Percentiles rank a stretch among this genome's conserved stretches.
Evolutionary conservation across 139 green algal genomes (phyloP).

Genomic region (Astrephomene gubernaculifera): DNA sequence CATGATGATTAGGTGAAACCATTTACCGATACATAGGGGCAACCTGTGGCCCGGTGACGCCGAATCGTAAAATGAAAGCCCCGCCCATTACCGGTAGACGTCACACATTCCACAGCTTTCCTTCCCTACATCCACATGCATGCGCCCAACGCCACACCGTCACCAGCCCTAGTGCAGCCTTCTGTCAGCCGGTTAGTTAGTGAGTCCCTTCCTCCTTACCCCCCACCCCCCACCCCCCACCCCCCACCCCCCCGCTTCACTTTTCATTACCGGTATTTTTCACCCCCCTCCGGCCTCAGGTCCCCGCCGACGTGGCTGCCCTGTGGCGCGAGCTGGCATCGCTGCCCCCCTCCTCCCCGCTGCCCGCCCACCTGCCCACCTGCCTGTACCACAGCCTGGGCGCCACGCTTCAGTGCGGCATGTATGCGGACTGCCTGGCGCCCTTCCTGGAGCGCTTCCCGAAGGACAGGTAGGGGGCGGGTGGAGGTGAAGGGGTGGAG

Average conservation of each 20-base stretch:
- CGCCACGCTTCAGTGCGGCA: slow-evolving; percentile 63
- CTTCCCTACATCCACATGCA: not conserved
- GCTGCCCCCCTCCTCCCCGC: slow-evolving; percentile 42
- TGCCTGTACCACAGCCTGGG: slow-evolving; percentile 58
- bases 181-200: not conserved
- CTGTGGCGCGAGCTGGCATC: slow-evolving; percentile 48
- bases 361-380: slow-evolving; percentile 63
- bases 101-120: not conserved
- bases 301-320: slow-evolving; percentile 22
- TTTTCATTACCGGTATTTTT: too few relatives aligned
- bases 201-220: not conserved
- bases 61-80: not conserved
- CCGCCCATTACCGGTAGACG: not conserved
- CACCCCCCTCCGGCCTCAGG: too few relatives aligned
- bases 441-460: slow-evolving; percentile 76
- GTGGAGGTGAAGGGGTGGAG: too few relatives aligned
- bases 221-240: not conserved
- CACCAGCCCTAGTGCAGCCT: not conserved
- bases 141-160: not conserved
- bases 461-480: slow-evolving; percentile 72
- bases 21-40: too few relatives aligned
- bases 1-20: not conserved
- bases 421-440: slow-evolving; percentile 68
- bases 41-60: too few relatives aligned
- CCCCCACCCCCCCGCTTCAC: not conserved